Evolutionary conservation across 108 stramenopile genomes (phyloP), one percentile per base, ranked within the genome.

Genomic region (Cafeteria roenbergensis): DNA sequence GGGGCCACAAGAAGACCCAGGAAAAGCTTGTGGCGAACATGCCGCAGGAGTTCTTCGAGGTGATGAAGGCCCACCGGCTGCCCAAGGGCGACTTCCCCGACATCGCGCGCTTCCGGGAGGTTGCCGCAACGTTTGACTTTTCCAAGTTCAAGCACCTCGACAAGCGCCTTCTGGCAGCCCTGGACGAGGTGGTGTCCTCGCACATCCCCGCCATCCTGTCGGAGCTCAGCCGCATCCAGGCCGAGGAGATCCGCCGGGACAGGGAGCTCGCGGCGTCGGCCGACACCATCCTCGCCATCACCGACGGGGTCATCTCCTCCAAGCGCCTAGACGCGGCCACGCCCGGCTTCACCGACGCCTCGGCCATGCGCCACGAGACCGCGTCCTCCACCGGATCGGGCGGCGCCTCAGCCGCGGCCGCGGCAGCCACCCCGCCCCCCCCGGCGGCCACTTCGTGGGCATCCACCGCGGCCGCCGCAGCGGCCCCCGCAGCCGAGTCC

Each of bases 1-100:
- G 82, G 75, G 93, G 94, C 27, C 91, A 90, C 67, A 55, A 80
- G 54, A 90, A 93, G 63, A 96, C 95, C 53, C 94, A 99, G 78
- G 58, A 77, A 63, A 80, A 87, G 67, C 73, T 96, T 54, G 87
- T 99, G 64, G 88, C 84, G 36, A 72, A 89, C 48, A 71, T 99
- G 50, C 89, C 91, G 57, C 72, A 85, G 17, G 92, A 95, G 82
- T 92, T 98, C 69, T 63, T 83, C 38, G 90, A 88, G 59, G 60
- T 83, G 89, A 70, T 90, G 79, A 29, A 86, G 75, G 64, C 91
- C 82, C 69, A 93, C 83, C 56, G 87, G 82, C 74, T 95, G 80
- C 55, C 78, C 70, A 29, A 67, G 84, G 73, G 91, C 55, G 94
- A 95, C 69, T 88, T 99, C 65, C 95, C 94, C 55, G 90, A 93